A percentile compares a stretch with the other conserved stretches of the same genome.
Conservation (phyloP, 257 asterid species). For the Penstemon eatonii region DNA sequence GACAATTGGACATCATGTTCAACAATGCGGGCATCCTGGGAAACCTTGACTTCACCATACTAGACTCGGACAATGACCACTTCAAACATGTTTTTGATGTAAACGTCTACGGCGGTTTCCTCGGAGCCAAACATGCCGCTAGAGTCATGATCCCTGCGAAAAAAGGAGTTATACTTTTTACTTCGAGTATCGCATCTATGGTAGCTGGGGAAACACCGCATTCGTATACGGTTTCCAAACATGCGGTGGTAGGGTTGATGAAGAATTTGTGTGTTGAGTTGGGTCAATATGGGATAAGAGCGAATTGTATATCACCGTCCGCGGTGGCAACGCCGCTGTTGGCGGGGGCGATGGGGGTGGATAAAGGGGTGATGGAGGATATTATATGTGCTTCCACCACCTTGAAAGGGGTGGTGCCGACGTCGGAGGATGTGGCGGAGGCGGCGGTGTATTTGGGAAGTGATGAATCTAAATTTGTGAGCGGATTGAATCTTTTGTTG, state of each 20-base stretch:
- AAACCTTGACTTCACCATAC: conserved; percentile 45
- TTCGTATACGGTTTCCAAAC: conserved; percentile 62
- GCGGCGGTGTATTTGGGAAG: conserved; percentile 69
- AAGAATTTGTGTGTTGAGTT: conserved; percentile 67
- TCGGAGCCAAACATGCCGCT: conserved; percentile 77
- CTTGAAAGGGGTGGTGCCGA: conserved; percentile 60
- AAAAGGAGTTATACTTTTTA: conserved; percentile 55
- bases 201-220: conserved; percentile 63
- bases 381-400: conserved; percentile 53
- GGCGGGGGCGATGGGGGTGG: conserved; percentile 46
- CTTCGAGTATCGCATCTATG: conserved; percentile 59
- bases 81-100: conserved; percentile 67
- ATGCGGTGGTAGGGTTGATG: conserved; percentile 72
- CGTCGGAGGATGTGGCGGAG: conserved; percentile 75
- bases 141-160: conserved; percentile 73
- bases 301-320: conserved; percentile 67
- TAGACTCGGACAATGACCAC: conserved; percentile 47
- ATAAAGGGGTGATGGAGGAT: conserved; percentile 47
- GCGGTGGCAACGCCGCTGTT: conserved; percentile 74
- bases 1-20: conserved; percentile 74
- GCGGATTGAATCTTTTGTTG: conserved; percentile 66
- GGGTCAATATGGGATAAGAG: conserved; percentile 70
- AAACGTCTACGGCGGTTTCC: conserved; percentile 64
- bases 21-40: conserved; percentile 82
- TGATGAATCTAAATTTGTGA: conserved; percentile 62